These are phyloP conservation scores for Nakaseomyces glabratus DNA, from an alignment of 1,139 yeast genomes.

Conservation along the genomic window DNA sequence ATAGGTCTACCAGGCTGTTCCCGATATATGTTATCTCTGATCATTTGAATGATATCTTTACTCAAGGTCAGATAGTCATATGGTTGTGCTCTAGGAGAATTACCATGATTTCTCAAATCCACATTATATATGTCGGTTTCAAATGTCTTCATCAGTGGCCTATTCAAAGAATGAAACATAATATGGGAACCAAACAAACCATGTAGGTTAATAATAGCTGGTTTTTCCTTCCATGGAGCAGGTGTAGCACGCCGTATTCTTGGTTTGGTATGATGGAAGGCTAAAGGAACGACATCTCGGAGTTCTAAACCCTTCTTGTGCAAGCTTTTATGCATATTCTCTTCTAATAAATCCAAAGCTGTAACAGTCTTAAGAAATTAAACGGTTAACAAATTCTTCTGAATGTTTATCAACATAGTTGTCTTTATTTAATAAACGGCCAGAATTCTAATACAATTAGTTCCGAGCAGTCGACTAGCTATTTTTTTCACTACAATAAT, in stretches of 20 bases:
- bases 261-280: constrained; percentile 19
- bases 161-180: constrained; percentile 20
- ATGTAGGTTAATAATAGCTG: constrained; percentile 25
- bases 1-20: constrained; percentile 16
- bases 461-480: not conserved
- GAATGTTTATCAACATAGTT: not conserved
- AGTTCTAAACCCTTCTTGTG: not conserved
- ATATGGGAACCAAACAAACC: constrained; percentile 27
- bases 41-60: constrained; percentile 34
- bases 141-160: constrained; percentile 32
- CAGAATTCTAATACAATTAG: not conserved
- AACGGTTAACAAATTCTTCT: not conserved
- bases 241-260: constrained; percentile 3
- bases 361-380: not conserved
- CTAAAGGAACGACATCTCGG: constrained; percentile 16
- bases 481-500: no score
- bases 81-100: constrained; percentile 38
- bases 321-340: not conserved
- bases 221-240: constrained; percentile 9
- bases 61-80: constrained; percentile 39
- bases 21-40: constrained; percentile 16
- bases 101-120: constrained; percentile 50
- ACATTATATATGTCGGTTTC: constrained; percentile 33
- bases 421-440: not conserved
- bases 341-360: not conserved